Conservation (phyloP, 2,329 filamentous ascomycete species). For the Verticillium tricorpus region DNA sequence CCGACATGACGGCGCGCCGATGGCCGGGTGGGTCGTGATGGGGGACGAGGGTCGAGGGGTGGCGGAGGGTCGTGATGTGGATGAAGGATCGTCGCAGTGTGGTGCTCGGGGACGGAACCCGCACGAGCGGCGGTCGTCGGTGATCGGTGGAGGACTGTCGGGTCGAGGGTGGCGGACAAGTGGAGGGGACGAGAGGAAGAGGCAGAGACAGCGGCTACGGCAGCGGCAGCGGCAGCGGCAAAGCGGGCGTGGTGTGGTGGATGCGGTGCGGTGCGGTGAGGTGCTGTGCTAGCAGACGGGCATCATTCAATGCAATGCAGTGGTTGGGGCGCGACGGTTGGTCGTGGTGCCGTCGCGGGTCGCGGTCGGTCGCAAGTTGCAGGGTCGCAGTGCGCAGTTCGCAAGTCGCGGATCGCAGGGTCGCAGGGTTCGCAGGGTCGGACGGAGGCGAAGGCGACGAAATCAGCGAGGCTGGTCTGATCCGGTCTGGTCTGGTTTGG, state of each 20-base stretch:
- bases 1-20: constrained; percentile 27
- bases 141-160: not conserved
- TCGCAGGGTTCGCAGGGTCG: not conserved
- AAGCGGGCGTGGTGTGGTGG: not conserved
- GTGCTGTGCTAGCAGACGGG: too few relatives aligned
- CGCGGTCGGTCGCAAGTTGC: not conserved
- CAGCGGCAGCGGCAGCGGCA: too few relatives aligned
- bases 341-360: too few relatives aligned
- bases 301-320: too few relatives aligned
- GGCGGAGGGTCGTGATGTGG: not conserved
- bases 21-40: constrained; percentile 3
- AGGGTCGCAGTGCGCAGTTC: too few relatives aligned
- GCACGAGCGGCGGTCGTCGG: not conserved
- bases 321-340: not conserved
- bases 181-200: not conserved
- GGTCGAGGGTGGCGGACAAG: not conserved
- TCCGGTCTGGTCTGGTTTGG: not conserved
- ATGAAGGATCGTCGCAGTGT: not conserved
- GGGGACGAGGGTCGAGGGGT: constrained; percentile 14
- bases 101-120: not conserved
- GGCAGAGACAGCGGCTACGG: not conserved
- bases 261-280: too few relatives aligned
- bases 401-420: not conserved
- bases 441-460: not conserved
- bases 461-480: not conserved